Percentiles rank a stretch among this genome's conserved stretches.
phyloP scores from a whole-genome alignment of 139 green algal genomes.

The Deuterostichococcus epilithicus region DNA sequence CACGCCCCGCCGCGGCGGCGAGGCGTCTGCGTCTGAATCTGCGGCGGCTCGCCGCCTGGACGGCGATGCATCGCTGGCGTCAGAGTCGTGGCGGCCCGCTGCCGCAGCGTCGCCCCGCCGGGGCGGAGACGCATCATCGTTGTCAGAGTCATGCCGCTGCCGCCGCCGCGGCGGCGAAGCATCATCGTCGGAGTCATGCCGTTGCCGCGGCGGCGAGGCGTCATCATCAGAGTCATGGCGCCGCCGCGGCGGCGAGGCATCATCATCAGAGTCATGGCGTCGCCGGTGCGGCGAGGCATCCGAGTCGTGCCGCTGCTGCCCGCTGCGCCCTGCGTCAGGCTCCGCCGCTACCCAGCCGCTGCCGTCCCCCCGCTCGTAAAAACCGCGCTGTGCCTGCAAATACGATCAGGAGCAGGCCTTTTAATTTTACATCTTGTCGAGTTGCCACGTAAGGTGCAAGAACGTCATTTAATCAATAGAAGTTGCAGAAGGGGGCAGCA shows the following conservation, averaged over 20 bases:
- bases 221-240: not conserved
- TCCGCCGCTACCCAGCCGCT: slow-evolving; percentile 8
- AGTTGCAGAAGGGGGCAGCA: not conserved
- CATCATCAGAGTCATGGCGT: too few relatives aligned
- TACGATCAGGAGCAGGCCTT: not conserved
- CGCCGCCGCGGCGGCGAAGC: slow-evolving; percentile 27
- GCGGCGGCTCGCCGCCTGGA: too few relatives aligned
- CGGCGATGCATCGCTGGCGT: too few relatives aligned
- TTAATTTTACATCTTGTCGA: not conserved
- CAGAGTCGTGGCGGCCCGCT: too few relatives aligned
- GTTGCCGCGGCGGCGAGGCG: not conserved
- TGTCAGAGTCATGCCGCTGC: slow-evolving; percentile 18
- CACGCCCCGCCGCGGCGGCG: too few relatives aligned
- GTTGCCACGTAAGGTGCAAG: not conserved
- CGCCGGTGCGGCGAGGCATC: slow-evolving; percentile 38
- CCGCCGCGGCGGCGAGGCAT: not conserved
- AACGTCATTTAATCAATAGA: not conserved
- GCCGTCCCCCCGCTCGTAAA: not conserved
- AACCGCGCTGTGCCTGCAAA: slow-evolving; percentile 9
- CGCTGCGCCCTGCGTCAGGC: slow-evolving; percentile 5
- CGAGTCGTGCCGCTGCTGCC: slow-evolving; percentile 22
- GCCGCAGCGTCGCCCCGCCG: slow-evolving; percentile 1
- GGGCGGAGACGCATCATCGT: slow-evolving; percentile 21
- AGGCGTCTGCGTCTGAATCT: too few relatives aligned
- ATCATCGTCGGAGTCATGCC: slow-evolving; percentile 32